Conservation (phyloP, 1,284 basidiomycete genomes). For the Porogramme epimiltina region DNA sequence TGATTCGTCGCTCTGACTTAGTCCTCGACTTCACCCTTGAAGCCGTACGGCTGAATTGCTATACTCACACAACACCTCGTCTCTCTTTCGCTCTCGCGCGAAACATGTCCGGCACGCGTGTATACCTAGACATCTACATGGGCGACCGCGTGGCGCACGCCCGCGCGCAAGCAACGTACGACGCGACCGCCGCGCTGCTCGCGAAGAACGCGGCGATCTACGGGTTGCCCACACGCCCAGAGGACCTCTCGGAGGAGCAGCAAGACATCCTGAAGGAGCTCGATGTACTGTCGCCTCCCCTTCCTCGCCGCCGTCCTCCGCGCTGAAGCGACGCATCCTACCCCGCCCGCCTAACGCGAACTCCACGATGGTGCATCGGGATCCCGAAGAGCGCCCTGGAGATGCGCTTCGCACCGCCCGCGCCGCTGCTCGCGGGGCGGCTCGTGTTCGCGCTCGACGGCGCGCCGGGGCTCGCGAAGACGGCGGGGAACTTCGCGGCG, state of each 20-base stretch:
- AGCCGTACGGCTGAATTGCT: too few relatives aligned
- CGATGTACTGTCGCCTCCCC: constrained; percentile 30
- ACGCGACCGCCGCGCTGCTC: constrained; percentile 35
- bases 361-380: background rate
- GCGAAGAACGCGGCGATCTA: constrained; percentile 41
- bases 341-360: too few relatives aligned
- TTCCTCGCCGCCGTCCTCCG: background rate
- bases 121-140: constrained; percentile 43
- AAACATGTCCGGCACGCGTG: background rate
- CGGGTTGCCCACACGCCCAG: constrained; percentile 38
- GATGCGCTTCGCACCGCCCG: constrained; percentile 38
- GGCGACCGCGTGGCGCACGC: constrained; percentile 38
- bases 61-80: too few relatives aligned
- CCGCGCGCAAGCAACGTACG: constrained; percentile 33
- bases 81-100: too few relatives aligned
- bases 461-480: constrained; percentile 44
- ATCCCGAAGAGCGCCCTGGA: constrained; percentile 29
- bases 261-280: constrained; percentile 42
- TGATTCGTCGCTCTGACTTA: too few relatives aligned
- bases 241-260: constrained; percentile 43
- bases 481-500: constrained; percentile 47
- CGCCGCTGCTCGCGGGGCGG: constrained; percentile 38
- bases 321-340: background rate
- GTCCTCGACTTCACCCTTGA: background rate
- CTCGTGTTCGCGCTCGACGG: constrained; percentile 42